Evolutionary conservation across 1,284 basidiomycete genomes (phyloP), one percentile per base, ranked within the genome.

Genomic region (Lignosus rhinocerotis): DNA sequence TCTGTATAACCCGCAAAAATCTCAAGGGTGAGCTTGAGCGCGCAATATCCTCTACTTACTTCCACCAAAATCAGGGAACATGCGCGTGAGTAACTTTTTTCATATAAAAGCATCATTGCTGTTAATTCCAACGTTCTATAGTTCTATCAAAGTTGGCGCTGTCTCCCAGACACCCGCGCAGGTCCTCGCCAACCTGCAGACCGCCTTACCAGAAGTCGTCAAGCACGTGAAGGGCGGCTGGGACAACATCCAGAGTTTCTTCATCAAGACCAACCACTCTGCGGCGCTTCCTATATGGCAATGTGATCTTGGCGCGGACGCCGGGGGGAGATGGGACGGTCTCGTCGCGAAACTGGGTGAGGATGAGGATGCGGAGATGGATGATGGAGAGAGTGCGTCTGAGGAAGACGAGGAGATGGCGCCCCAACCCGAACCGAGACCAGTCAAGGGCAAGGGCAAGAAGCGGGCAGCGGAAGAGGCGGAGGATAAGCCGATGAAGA

Each of bases 31-130:
- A 98, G 70, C 82, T 99, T 5, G 94, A 96, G 70, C 84, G 87
- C 41, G 96, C 96, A 11, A 88, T 99, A 62, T 87, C 87, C 7
- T 93, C 93, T 14, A 96, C 96, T 0, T 97, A 96, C 74, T 93
- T 95, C 86, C 88, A 94, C 72, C 92, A 94, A 74, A 93, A 93
- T 59, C 88, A 86, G 62, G 95, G 95, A n/a, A 95, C 93, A 4
- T 93, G 90, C 81, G 86, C 87, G 92, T 94, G 76, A 55, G 92
- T 85, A 19, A 33, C 34, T 38, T 19, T 58, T 32, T 14, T 30
- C 19, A 39, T 32, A 38, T 3, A 12, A 16, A 4, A 25, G 25
- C 25, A 51, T 33, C 16, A 39, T 54, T 10, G 25, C 16, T 42
- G 17, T 3, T 46, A 38, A 41, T n/a, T 34, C 42, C 45, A 30